Base-by-base conservation (phyloP, 257 asterid species). In the Echites panduratus region DNA sequence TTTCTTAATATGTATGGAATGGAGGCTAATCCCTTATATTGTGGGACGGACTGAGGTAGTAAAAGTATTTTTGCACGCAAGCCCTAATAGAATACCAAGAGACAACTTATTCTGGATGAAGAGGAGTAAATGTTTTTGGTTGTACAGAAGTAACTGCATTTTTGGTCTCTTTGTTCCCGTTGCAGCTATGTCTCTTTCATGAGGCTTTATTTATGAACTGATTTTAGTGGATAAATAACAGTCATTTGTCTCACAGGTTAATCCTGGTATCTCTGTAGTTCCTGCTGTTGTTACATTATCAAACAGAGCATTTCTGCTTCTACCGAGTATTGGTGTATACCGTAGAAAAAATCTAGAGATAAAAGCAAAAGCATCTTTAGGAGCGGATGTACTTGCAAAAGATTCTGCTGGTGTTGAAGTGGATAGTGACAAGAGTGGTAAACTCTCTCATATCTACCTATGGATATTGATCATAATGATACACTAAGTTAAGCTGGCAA, bases 291-390 rank as follows among this genome's bases (percentile, higher is more conserved):
- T 76, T 63, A 41, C 80, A 47, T 68, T 80, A 41, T 66, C 80
- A 40, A 80, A 47, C 62, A 79, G 80, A 68, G 76, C 44, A 2
- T 66, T 24, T 71, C 72, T 44, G 48, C 65, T 47, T 77, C 56
- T 74, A 54, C 70, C 78, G 29, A 77, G 70, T 69, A 62, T 47
- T 45, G 74, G 54, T 57, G 65, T 76, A 70, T 78, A 24, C 38
- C 76, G 44, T 40, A 75, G 72, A 59, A 75, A 9, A 54, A 77
- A 45, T 79, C 45, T 73, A 22, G 74, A 71, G 58, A 75, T 81
- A 66, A 84, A 76, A 79, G 78, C 80, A 72, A 86, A 85, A 79
- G 63, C 90, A 70, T 84, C 97, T 40, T 4, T 73, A 70, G 87
- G 84, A 81, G 86, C 84, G 5, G 88, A 83, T 45, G 53, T 83